phyloP scores from a whole-genome alignment of 495 filamentous ascomycete genomes.

The Aspergillus cristatus region DNA sequence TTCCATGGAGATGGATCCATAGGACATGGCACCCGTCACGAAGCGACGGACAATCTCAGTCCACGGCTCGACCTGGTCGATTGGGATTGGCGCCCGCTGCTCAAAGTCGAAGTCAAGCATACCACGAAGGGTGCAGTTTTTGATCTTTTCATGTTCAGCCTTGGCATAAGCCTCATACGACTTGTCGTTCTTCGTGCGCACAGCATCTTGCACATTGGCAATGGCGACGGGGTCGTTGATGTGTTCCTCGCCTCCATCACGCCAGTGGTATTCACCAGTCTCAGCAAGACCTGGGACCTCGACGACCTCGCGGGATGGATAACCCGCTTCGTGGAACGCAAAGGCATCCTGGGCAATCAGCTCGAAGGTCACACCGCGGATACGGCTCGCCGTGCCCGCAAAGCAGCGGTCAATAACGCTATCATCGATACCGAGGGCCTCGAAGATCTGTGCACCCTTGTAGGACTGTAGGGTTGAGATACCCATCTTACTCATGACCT shows the following conservation, averaged over 20 bases:
- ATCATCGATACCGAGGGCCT: constrained; percentile 96
- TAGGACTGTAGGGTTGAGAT: constrained; percentile 97
- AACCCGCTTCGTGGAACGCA: constrained; percentile 93
- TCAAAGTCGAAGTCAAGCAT: constrained; percentile 98
- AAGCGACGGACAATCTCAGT: constrained; percentile 97
- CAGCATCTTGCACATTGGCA: constrained; percentile 97
- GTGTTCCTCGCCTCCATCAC: constrained; percentile 96
- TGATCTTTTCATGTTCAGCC: constrained; percentile 94
- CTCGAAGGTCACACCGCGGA: constrained; percentile 93
- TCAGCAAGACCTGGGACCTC: constrained; percentile 80
- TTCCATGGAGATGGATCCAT: constrained; percentile 99
- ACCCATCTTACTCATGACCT: constrained; percentile 99
- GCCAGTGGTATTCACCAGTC: constrained; percentile 98
- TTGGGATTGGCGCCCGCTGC: constrained; percentile 73
- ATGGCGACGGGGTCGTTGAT: constrained; percentile 94
- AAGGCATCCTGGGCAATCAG: constrained; percentile 95
- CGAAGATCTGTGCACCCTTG: constrained; percentile 99
- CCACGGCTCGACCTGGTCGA: constrained; percentile 98
- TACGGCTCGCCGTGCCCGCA: constrained; percentile 88
- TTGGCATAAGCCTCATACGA: constrained; percentile 97
- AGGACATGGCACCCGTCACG: constrained; percentile 99
- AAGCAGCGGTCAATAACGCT: constrained; percentile 95
- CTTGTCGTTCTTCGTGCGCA: constrained; percentile 98
- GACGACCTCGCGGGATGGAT: constrained; percentile 71
- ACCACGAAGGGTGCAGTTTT: constrained; percentile 92